A percentile compares a stretch with the other conserved stretches of the same genome.
These are phyloP conservation scores for Colletotrichum sp. DNA, from an alignment of 2,329 filamentous ascomycete genomes.

Conservation along the genomic window DNA sequence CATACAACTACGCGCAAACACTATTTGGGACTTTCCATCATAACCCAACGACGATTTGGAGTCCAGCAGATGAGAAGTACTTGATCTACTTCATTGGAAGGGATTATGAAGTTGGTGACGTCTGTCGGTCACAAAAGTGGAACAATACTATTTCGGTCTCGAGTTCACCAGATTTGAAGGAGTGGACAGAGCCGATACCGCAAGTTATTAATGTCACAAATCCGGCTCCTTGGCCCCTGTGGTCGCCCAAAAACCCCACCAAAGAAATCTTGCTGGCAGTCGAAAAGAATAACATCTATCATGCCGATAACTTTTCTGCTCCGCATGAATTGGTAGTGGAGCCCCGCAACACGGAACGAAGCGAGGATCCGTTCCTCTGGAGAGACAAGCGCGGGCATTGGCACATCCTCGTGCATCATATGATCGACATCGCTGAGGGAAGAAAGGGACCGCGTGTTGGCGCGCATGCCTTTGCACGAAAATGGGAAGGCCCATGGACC, in stretches of 20 bases:
- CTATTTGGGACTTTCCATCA: slow-evolving; percentile 48
- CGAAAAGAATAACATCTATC: slow-evolving; percentile 40
- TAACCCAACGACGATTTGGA: slow-evolving; percentile 50
- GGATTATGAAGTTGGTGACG: slow-evolving; percentile 23
- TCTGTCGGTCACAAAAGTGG: slow-evolving; percentile 15
- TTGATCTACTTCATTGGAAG: slow-evolving; percentile 50
- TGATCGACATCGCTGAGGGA: slow-evolving; percentile 30
- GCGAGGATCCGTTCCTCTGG: slow-evolving; percentile 38
- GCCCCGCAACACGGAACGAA: slow-evolving; percentile 9
- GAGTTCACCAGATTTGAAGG: not conserved
- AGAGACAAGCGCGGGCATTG: slow-evolving; percentile 35
- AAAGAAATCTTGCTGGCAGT: slow-evolving; percentile 34
- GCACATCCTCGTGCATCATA: slow-evolving; percentile 35
- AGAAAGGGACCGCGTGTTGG: slow-evolving; percentile 32
- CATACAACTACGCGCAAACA: slow-evolving; percentile 44
- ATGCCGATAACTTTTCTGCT: slow-evolving; percentile 28
- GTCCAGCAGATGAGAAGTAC: slow-evolving; percentile 45
- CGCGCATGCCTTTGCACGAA: slow-evolving; percentile 30
- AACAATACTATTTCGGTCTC: slow-evolving; percentile 31
- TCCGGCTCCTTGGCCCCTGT: slow-evolving; percentile 44
- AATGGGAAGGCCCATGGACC: slow-evolving; percentile 31
- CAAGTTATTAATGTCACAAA: slow-evolving; percentile 38
- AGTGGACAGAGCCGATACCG: slow-evolving; percentile 1
- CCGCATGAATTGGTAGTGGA: slow-evolving; percentile 33
- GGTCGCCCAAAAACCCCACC: slow-evolving; percentile 28